phyloP scores from a whole-genome alignment of 805 yeast genomes.

The Yarrowia sp. region DNA sequence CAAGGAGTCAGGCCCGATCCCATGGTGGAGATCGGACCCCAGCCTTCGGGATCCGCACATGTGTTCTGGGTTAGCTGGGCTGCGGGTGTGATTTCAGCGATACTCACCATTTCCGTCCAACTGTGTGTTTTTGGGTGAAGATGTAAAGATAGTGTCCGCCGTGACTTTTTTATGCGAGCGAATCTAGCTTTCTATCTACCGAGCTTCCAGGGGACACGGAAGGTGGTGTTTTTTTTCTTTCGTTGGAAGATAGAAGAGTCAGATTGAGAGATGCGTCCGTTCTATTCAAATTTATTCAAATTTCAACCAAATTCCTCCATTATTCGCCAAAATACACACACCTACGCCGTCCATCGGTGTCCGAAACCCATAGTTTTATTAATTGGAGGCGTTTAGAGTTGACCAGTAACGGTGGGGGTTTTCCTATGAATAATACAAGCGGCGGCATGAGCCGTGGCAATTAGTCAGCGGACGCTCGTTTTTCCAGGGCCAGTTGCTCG shows the following conservation, averaged over 20 bases:
- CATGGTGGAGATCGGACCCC: slow-evolving; percentile 40
- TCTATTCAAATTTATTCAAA: too few relatives aligned
- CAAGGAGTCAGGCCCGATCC: slow-evolving; percentile 41
- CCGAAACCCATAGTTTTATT: slow-evolving; percentile 16
- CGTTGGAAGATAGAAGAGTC: too few relatives aligned
- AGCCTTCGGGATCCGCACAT: slow-evolving; percentile 35
- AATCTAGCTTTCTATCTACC: slow-evolving; percentile 19
- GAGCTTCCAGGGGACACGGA: not conserved
- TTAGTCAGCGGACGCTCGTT: too few relatives aligned
- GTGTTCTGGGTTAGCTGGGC: slow-evolving; percentile 24
- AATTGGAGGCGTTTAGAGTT: slow-evolving; percentile 11
- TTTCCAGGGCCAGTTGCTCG: too few relatives aligned
- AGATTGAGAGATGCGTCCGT: too few relatives aligned
- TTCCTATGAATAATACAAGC: too few relatives aligned
- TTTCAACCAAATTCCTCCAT: too few relatives aligned
- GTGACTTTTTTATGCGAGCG: slow-evolving; percentile 4
- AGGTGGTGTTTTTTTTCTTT: too few relatives aligned
- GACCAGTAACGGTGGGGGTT: slow-evolving; percentile 18
- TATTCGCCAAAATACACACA: too few relatives aligned
- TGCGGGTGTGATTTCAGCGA: not conserved
- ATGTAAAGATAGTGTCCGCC: not conserved
- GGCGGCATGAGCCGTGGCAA: too few relatives aligned
- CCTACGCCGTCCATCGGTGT: not conserved
- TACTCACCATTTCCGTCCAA: slow-evolving; percentile 23
- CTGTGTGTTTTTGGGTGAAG: not conserved